These are phyloP conservation scores for Candida parachauliodes DNA, from an alignment of 805 yeast genomes.

Conservation along the genomic window DNA sequence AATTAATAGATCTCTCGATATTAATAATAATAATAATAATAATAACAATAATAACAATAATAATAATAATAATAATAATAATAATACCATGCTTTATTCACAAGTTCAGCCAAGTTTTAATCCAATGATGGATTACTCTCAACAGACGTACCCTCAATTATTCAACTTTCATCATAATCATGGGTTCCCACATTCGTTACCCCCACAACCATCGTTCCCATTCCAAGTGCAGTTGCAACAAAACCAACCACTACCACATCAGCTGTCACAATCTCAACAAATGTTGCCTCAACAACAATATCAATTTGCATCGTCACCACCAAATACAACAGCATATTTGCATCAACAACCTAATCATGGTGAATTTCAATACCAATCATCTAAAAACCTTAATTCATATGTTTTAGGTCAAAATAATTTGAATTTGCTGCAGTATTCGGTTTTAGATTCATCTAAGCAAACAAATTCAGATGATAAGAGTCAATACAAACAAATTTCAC, in stretches of 20 bases:
- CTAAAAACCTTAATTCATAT: neutral
- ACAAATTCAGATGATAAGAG: neutral
- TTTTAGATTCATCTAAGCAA: conserved; percentile 1
- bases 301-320: neutral
- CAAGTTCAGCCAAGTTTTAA: conserved; percentile 9
- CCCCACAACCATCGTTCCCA: conserved; percentile 10
- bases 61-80: neutral
- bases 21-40: neutral
- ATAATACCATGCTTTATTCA: conserved; percentile 8
- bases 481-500: neutral
- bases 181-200: neutral
- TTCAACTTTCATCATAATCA: neutral
- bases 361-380: neutral
- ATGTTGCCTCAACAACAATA: conserved; percentile 1
- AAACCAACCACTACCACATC: conserved; percentile 3
- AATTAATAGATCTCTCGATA: no score
- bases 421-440: neutral
- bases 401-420: neutral
- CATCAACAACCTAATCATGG: neutral
- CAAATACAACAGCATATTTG: conserved; percentile 1
- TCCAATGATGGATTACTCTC: conserved; percentile 5
- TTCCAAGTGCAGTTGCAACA: conserved; percentile 11
- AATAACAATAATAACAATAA: neutral
- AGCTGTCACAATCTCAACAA: conserved; percentile 1
- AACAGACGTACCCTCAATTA: conserved; percentile 2